Conservation (phyloP, 345 rosid species). For the Eucalyptus polyanthemos region DNA sequence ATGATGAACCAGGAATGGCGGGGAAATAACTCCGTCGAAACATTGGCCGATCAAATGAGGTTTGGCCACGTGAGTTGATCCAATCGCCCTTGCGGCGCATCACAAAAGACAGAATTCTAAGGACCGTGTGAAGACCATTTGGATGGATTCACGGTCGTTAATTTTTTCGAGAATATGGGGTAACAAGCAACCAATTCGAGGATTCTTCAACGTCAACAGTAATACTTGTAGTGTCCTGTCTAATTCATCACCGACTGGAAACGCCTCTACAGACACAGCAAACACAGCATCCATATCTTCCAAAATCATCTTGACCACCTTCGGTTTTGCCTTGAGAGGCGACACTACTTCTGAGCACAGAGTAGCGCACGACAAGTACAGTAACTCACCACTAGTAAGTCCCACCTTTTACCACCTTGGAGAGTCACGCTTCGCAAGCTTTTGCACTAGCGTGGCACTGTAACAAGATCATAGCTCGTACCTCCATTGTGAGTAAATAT, state of each 20-base stretch:
- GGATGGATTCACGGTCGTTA: background rate
- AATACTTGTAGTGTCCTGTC: background rate
- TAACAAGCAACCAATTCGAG: background rate
- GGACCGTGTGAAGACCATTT: background rate
- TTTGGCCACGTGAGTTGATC: background rate
- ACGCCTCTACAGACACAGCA: background rate
- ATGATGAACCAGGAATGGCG: background rate
- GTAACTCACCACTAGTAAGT: too few species aligned
- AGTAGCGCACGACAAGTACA: too few species aligned
- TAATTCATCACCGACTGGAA: background rate
- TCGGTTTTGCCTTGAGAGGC: too few species aligned
- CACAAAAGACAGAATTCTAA: background rate
- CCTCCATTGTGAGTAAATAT: background rate
- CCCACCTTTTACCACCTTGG: background rate
- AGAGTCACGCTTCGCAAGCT: background rate
- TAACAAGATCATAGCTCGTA: background rate
- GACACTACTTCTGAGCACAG: too few species aligned
- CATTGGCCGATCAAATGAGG: background rate
- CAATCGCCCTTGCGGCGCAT: too few species aligned
- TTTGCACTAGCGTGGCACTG: background rate
- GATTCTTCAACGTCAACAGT: background rate
- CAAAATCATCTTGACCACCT: too few species aligned
- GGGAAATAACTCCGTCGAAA: background rate
- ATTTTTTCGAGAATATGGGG: background rate
- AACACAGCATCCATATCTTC: background rate